Evolutionary conservation across 2,329 filamentous ascomycete genomes (phyloP).

Genomic region (Ascochyta clinopodiicola): DNA sequence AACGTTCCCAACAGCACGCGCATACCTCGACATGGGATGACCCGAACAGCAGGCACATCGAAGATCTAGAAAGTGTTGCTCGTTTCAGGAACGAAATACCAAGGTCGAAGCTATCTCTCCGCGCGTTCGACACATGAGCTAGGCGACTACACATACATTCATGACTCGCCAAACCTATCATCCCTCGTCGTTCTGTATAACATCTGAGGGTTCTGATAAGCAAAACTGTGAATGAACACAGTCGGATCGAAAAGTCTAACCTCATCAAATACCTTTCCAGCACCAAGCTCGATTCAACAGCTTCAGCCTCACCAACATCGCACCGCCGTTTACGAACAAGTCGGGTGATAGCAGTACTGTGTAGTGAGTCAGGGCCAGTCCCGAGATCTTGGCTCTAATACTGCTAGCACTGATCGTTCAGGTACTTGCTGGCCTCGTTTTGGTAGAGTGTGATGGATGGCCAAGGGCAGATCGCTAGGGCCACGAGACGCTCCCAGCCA

Average conservation of each 20-base stretch:
- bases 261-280: constrained; percentile 29
- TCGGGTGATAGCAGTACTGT: constrained; percentile 39
- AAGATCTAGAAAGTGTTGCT: background rate
- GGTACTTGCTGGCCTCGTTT: constrained; percentile 27
- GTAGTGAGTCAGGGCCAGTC: constrained; percentile 33
- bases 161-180: background rate
- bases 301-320: constrained; percentile 40
- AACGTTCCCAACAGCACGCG: background rate
- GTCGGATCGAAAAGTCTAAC: constrained; percentile 18
- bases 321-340: constrained; percentile 26
- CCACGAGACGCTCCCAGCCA: constrained; percentile 29
- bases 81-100: background rate
- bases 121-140: background rate
- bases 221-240: background rate
- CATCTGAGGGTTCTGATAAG: background rate
- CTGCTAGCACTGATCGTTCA: constrained; percentile 20
- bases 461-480: constrained; percentile 31
- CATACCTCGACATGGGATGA: background rate
- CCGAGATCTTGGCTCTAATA: constrained; percentile 36
- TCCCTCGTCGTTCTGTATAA: background rate
- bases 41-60: background rate
- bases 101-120: background rate
- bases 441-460: constrained; percentile 36
- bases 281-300: constrained; percentile 30
- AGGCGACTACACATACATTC: background rate